Base-by-base conservation (phyloP, 495 filamentous ascomycete species). In the Annulohypoxylon nitens region DNA sequence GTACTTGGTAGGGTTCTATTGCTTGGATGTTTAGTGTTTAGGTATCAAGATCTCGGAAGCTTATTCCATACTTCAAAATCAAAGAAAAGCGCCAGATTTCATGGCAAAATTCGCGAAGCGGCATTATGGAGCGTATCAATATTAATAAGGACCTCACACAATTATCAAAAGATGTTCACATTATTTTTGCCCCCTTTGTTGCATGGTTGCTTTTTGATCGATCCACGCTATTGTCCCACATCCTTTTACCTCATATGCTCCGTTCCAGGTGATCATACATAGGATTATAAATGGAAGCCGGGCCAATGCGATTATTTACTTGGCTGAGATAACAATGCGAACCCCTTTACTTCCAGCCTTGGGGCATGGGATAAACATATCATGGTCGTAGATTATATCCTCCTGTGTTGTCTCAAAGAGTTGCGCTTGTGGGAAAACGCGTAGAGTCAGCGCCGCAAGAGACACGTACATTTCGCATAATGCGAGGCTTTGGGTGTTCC, bases 341-440 rank as follows among this genome's bases (percentile, higher is more conserved):
- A 84, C 43, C 2, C 83, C 83, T 62, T 83, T 83, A 3, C 71
- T 74, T 50, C 75, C 80, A 14, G 76, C 7, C 59, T 74, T 80
- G 0, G 80, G 75, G 20, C 79, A 58, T 1, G 83, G 79, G 2
- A 81, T 68, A 11, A 86, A 64, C 54, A 81, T 79, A 59, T 86
- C 84, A 60, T 84, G 75, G 12, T 68, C 74, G 12, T 71, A 75
- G 6, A 54, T 53, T 23, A 86, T 74, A 55, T 85, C 84, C 12
- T 68, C 73, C 53, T 76, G 71, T 20, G 78, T 78, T 11, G 83
- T 85, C 47, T 84, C 82, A 43, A 73, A 81, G 6, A 86, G 70
- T 36, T 75, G 64, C 30, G 84, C 41, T 6, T 78, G 61, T 2
- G 76, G 74, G 14, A 69, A 43, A 43, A 75, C 67, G 45, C 78